Evolutionary conservation across 352 stramenopile genomes (phyloP).

Genomic region (Discostella stelligera): DNA sequence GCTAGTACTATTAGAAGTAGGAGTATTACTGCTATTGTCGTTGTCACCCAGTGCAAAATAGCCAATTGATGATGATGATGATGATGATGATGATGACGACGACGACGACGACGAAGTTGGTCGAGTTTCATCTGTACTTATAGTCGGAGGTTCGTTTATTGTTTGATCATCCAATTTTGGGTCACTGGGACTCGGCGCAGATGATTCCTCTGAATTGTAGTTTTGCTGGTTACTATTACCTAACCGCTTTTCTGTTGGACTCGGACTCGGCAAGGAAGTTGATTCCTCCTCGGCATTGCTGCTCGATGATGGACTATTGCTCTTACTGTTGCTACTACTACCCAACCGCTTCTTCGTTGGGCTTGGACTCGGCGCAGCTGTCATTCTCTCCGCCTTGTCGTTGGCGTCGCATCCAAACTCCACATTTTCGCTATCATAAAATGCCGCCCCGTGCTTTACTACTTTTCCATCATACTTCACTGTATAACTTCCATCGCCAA

Average conservation of each 20-base stretch:
- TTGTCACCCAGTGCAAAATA: neutral
- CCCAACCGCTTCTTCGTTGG: neutral
- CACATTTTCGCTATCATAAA: conserved; percentile 33
- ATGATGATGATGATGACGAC: neutral
- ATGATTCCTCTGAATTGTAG: neutral
- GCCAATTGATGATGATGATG: neutral
- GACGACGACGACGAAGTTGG: neutral
- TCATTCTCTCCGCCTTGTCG: neutral
- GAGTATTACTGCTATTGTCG: neutral
- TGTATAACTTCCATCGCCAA: conserved; percentile 32
- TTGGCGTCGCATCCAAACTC: conserved; percentile 23
- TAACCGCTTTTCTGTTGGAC: neutral
- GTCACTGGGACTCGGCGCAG: neutral
- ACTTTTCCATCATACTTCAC: conserved; percentile 23
- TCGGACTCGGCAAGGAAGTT: neutral
- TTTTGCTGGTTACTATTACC: neutral
- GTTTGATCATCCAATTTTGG: too few species aligned
- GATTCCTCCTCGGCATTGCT: neutral
- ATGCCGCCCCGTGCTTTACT: conserved; percentile 21
- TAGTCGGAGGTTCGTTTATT: too few species aligned
- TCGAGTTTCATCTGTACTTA: neutral
- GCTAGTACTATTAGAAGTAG: neutral
- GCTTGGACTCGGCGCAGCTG: neutral
- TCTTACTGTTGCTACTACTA: neutral
- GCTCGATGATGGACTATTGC: neutral